These are phyloP conservation scores for Porcisia deanei DNA, from an alignment of 208 protist species.

Conservation along the genomic window DNA sequence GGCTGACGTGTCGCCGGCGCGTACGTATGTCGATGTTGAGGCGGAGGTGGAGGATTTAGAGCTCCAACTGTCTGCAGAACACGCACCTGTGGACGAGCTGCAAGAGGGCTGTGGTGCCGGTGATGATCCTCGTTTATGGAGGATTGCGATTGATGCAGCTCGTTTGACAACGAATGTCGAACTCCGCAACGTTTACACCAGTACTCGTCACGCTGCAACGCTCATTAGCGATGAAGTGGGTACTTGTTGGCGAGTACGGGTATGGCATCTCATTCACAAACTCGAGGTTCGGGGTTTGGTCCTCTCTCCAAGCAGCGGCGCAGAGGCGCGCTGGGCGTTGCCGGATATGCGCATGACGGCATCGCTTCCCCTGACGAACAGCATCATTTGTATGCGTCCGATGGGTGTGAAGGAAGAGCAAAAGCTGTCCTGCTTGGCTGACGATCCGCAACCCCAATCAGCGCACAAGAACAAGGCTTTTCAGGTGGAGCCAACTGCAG, in stretches of 20 bases:
- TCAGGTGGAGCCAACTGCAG: constrained; percentile 19
- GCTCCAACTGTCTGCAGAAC: background rate
- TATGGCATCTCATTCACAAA: constrained; percentile 18
- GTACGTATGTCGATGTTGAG: constrained; percentile 22
- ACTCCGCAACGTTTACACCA: constrained; percentile 19
- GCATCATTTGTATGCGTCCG: constrained; percentile 21
- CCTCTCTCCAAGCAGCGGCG: constrained; percentile 4
- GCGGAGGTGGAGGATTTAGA: constrained; percentile 13
- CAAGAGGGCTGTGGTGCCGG: background rate
- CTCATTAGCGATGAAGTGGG: constrained; percentile 15
- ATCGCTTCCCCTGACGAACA: constrained; percentile 19
- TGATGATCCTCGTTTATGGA: background rate
- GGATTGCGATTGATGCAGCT: constrained; percentile 6
- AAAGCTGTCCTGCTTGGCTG: background rate
- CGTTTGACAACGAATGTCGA: constrained; percentile 5
- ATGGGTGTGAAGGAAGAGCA: constrained; percentile 1
- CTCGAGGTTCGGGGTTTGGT: constrained; percentile 5
- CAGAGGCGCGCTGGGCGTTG: constrained; percentile 7
- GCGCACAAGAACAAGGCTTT: constrained; percentile 11
- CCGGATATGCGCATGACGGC: constrained; percentile 3
- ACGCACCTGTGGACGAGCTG: background rate
- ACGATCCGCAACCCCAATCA: background rate
- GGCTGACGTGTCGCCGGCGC: background rate
- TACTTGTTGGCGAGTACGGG: constrained; percentile 16
- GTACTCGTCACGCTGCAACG: constrained; percentile 10